These are phyloP conservation scores for Xylariaceae sp. DNA, from an alignment of 2,329 filamentous ascomycete genomes.

Conservation along the genomic window DNA sequence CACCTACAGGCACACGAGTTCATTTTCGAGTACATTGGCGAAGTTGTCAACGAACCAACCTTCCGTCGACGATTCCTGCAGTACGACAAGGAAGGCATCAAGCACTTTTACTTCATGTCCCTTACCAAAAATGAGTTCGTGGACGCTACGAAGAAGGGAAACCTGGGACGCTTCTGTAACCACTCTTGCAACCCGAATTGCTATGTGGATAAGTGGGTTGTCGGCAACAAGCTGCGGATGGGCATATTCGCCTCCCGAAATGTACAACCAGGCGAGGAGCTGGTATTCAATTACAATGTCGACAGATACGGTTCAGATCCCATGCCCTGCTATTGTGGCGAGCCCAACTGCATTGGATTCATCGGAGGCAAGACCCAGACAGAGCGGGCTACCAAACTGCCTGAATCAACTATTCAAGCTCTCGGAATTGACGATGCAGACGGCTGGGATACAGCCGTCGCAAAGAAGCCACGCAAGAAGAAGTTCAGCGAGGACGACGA, in stretches of 20 bases:
- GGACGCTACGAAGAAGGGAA: constrained; percentile 94
- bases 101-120: constrained; percentile 99
- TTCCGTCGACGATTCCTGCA: constrained; percentile 89
- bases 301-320: constrained; percentile 96
- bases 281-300: constrained; percentile 99
- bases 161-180: constrained; percentile 95
- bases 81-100: constrained; percentile 95
- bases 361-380: constrained; percentile 98
- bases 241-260: constrained; percentile 90
- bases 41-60: constrained; percentile 90
- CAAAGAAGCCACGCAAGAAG: constrained; percentile 91
- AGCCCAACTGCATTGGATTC: constrained; percentile 91
- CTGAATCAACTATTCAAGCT: constrained; percentile 85
- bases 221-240: constrained; percentile 96
- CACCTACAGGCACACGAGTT: constrained; percentile 82
- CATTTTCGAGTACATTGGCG: constrained; percentile 96
- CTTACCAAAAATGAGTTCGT: constrained; percentile 95
- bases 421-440: constrained; percentile 92
- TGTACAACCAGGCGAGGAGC: constrained; percentile 84
- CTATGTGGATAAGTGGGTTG: constrained; percentile 99
- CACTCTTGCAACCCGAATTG: constrained; percentile 99
- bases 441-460: constrained; percentile 85
- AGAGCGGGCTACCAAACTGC: constrained; percentile 87
- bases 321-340: constrained; percentile 94
- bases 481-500: constrained; percentile 88